Evolutionary conservation across 2,329 filamentous ascomycete species (phyloP).

Genomic region (Lasiodiplodia citricola): DNA sequence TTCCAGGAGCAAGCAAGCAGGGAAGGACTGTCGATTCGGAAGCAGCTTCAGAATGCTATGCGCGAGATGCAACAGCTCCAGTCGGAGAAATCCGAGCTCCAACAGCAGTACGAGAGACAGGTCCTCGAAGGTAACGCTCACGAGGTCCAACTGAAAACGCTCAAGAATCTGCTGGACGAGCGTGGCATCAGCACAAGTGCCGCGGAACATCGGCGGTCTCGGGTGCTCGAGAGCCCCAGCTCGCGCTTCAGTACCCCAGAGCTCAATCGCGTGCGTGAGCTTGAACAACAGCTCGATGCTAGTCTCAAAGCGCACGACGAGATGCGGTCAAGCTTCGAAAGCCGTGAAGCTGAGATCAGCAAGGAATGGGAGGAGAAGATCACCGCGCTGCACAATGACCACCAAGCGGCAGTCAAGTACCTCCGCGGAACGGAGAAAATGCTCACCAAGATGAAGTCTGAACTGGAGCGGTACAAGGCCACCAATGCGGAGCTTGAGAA

Average conservation of each 20-base stretch:
- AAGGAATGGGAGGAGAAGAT: constrained; percentile 90
- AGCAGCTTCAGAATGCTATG: constrained; percentile 84
- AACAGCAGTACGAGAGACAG: constrained; percentile 80
- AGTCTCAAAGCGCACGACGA: constrained; percentile 84
- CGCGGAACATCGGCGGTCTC: constrained; percentile 71
- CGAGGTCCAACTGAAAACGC: constrained; percentile 85
- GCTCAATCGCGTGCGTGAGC: constrained; percentile 75
- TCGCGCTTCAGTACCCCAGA: constrained; percentile 80
- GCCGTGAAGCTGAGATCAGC: constrained; percentile 85
- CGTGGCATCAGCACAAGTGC: constrained; percentile 75
- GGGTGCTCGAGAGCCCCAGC: constrained; percentile 74
- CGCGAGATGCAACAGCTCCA: constrained; percentile 84
- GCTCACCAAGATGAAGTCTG: constrained; percentile 97
- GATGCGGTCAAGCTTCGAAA: constrained; percentile 75
- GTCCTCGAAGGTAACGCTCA: constrained; percentile 95
- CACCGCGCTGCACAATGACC: constrained; percentile 92
- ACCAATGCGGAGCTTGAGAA: constrained; percentile 83
- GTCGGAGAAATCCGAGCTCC: constrained; percentile 79
- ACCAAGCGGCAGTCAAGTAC: constrained; percentile 97
- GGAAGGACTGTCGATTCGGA: constrained; percentile 85
- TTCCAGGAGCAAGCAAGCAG: constrained; percentile 97
- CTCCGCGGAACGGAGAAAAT: constrained; percentile 99
- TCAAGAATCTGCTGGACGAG: constrained; percentile 91
- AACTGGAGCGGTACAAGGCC: constrained; percentile 88
- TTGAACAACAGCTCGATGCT: constrained; percentile 84